Evolutionary conservation across 164 flowering plant genomes (phyloP), one percentile per base, ranked within the genome.

Genomic region (Santalum album): DNA sequence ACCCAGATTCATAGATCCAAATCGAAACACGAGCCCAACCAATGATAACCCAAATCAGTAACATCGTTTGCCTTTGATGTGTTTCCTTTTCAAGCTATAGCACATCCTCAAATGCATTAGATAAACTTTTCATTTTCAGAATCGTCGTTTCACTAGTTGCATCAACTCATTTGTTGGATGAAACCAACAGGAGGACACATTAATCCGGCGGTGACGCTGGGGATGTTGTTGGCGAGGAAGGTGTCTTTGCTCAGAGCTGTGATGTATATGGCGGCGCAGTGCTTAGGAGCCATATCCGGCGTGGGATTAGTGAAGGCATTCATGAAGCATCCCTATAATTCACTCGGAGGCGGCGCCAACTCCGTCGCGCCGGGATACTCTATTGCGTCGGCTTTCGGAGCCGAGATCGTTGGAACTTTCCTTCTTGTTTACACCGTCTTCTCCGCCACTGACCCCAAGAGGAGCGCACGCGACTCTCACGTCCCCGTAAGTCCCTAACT

Each of bases 371-470:
- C n/a, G 1, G 79, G 72, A 23, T 75, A 72, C 76, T 54, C 56
- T 59, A 58, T 1, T 0, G 76, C 70, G 18, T 45, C 52, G 10
- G 76, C 74, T 2, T 60, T 75, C 45, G 68, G 61, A 6, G 79
- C 79, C 22, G 79, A 75, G 66, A 75, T 75, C 34, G 69, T 75
- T 1, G 79, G 79, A 0, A 75, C 79, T 40, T 75, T 75, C 35
- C 66, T 75, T 2, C 56, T 75, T 50, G 76, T 75, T 18, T 72
- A 68, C 76, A 75, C 79, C 6, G 79, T 75, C 22, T 75, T 75
- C 74, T 72, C 76, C 1, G 79, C 79, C 43, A 75, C 79, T 12
- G 74, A 75, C 35, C 72, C 74, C 25, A 72, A 72, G 66, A 63
- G 74, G 21, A 69, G 9, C 25, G 79, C 79, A 5, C 50, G 76